A percentile compares a stretch with the other conserved stretches of the same genome.
phyloP scores from a whole-genome alignment of 495 filamentous ascomycete genomes.

The Astrothelium subdiscretum region DNA sequence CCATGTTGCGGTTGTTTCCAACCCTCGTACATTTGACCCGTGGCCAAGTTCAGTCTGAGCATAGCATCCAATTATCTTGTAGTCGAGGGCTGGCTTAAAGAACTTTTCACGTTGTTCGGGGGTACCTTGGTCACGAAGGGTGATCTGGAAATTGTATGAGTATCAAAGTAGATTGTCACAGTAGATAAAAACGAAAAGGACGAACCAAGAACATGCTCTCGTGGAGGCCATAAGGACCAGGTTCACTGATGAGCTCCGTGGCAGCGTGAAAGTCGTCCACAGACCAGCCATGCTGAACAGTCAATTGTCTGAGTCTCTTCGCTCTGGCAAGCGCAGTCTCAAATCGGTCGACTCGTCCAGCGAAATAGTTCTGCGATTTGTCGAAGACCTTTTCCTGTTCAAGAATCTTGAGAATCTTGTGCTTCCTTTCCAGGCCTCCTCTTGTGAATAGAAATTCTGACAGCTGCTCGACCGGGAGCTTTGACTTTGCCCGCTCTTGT shows the following conservation, averaged over 20 bases:
- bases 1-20: constrained; percentile 65
- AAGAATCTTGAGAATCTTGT: constrained; percentile 42
- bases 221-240: constrained; percentile 57
- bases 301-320: constrained; percentile 54
- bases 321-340: constrained; percentile 48
- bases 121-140: constrained; percentile 57
- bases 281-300: constrained; percentile 50
- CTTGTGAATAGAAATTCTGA: constrained; percentile 51
- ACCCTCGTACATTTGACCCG: constrained; percentile 60
- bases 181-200: constrained; percentile 8
- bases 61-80: constrained; percentile 63
- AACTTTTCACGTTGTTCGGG: constrained; percentile 59
- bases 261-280: constrained; percentile 48
- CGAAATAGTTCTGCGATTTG: constrained; percentile 56
- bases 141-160: constrained; percentile 42
- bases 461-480: constrained; percentile 45
- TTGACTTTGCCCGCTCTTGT: constrained; percentile 48
- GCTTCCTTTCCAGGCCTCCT: constrained; percentile 41
- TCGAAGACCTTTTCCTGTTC: constrained; percentile 52
- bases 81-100: constrained; percentile 49
- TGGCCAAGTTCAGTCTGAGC: constrained; percentile 69
- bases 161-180: constrained; percentile 2
- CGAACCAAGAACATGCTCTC: constrained; percentile 52
- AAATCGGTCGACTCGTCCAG: constrained; percentile 52
- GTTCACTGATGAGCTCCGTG: constrained; percentile 51